phyloP scores from a whole-genome alignment of 257 asterid species.

The Misopates orontium region DNA sequence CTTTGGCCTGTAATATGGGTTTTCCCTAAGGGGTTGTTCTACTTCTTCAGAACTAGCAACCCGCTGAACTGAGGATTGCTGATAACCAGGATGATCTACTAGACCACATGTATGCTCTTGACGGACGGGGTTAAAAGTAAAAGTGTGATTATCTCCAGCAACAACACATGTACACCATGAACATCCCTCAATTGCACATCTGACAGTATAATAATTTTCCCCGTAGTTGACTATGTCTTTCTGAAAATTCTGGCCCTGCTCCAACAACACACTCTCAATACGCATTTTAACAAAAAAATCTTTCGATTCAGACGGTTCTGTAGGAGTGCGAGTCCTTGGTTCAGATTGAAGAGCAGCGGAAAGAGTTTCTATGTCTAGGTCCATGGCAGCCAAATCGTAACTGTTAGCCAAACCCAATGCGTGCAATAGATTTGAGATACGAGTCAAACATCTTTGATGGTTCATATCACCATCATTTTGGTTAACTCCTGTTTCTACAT shows the following conservation, averaged over 20 bases:
- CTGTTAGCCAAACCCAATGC: no score
- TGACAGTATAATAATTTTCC: constrained; percentile 69
- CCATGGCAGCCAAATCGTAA: no score
- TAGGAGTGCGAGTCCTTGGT: no score
- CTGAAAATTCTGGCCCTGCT: constrained; percentile 70
- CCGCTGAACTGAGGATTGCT: no score
- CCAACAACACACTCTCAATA: constrained; percentile 66
- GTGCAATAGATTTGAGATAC: no score
- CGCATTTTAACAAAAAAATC: no score
- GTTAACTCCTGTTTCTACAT: no score
- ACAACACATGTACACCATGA: constrained; percentile 78
- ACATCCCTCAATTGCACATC: constrained; percentile 67
- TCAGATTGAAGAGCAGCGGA: no score
- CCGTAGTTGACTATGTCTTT: constrained; percentile 71
- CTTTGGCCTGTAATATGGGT: constrained; percentile 66
- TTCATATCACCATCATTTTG: constrained; percentile 65
- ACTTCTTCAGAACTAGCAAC: no score
- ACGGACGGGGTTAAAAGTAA: constrained; percentile 60
- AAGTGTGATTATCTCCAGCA: constrained; percentile 65
- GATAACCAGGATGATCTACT: constrained; percentile 52
- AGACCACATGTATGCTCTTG: constrained; percentile 59
- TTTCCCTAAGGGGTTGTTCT: constrained; percentile 53
- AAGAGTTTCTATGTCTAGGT: no score
- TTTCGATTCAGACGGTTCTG: no score
- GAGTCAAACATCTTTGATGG: no score